Evolutionary conservation across 2,329 filamentous ascomycete species (phyloP), one percentile per base, ranked within the genome.

Genomic region (Verticillium albo-atrum): DNA sequence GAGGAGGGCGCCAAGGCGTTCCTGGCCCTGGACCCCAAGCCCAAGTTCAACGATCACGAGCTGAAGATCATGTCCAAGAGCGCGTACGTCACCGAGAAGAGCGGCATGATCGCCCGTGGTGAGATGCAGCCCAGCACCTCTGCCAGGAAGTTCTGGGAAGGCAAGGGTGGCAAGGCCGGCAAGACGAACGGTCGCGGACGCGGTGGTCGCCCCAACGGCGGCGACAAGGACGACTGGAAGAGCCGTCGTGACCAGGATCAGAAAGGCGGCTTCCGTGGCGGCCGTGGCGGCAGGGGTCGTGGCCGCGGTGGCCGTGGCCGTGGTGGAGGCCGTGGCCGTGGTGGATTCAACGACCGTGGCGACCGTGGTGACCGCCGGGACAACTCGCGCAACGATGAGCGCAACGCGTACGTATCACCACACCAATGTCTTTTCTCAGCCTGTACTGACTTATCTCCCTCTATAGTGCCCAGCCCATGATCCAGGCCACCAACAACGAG

Each of bases 31-130:
- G 89, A 96, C 58, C 88, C 91, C 23, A 88, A 89, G 74, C 95
- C 95, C 61, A 85, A 88, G 73, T 99, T 88, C 87, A 88, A 96
- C 74, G 92, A 83, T 56, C 82, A 90, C 65, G 87, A 91, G 34
- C 82, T 98, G 56, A 78, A 87, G 71, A 88, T 95, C 77, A 93
- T 91, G 86, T 88, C 86, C 75, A 99, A 99, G 87, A 85, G 86
- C 68, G 89, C 86, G 20, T 99, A 99, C 75, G 89, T 90, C 65
- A 82, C 89, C n/a, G 85, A 88, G 74, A 94, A 94, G 80, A 82
- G 81, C 60, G 78, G 86, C 58, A 84, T 90, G 37, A 93, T 94
- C 68, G 81, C 85, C 66, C 82, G 86, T 51, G 90, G 91, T 61
- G 86, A 86, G 69, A 79, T 92, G 54, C 79, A 86, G 71, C 85